A percentile compares a stretch with the other conserved stretches of the same genome.
These are phyloP conservation scores for Aspergillus sojae DNA, from an alignment of 2,329 filamentous ascomycete genomes.

Conservation along the genomic window DNA sequence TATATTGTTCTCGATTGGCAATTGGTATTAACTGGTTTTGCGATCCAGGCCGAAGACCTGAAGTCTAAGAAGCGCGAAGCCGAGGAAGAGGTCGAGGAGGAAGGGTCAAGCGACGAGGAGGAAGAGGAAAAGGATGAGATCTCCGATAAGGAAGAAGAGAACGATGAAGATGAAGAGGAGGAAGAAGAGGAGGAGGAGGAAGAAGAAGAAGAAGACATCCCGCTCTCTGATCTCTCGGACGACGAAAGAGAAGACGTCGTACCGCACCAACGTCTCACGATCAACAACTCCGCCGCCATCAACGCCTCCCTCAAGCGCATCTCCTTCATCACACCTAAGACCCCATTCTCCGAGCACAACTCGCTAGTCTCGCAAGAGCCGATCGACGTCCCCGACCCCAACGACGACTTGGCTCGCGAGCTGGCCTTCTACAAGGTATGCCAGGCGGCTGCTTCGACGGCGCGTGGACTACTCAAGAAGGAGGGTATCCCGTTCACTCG, in stretches of 20 bases:
- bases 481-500: constrained; percentile 85
- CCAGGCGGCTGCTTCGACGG: constrained; percentile 74
- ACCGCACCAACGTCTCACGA: constrained; percentile 88
- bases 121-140: constrained; percentile 32
- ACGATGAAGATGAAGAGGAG: constrained; percentile 38
- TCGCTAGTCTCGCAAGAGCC: constrained; percentile 69
- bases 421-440: constrained; percentile 91
- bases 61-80: constrained; percentile 34
- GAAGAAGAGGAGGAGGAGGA: constrained; percentile 58
- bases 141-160: constrained; percentile 34
- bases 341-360: constrained; percentile 83
- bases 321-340: constrained; percentile 57
- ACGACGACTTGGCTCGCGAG: constrained; percentile 91
- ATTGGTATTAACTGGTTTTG: constrained; percentile 7
- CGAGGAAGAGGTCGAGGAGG: constrained; percentile 43
- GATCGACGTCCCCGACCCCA: constrained; percentile 76
- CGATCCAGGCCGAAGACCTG: constrained; percentile 4
- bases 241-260: constrained; percentile 85
- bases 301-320: constrained; percentile 73
- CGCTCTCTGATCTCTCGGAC: constrained; percentile 80
- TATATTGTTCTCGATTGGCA: background rate
- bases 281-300: constrained; percentile 94
- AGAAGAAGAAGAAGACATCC: constrained; percentile 84
- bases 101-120: constrained; percentile 28
- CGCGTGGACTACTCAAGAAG: constrained; percentile 72